Evolutionary conservation across 371 early-diverging fungal species (phyloP).

Genomic region (Scutellospora calospora): DNA sequence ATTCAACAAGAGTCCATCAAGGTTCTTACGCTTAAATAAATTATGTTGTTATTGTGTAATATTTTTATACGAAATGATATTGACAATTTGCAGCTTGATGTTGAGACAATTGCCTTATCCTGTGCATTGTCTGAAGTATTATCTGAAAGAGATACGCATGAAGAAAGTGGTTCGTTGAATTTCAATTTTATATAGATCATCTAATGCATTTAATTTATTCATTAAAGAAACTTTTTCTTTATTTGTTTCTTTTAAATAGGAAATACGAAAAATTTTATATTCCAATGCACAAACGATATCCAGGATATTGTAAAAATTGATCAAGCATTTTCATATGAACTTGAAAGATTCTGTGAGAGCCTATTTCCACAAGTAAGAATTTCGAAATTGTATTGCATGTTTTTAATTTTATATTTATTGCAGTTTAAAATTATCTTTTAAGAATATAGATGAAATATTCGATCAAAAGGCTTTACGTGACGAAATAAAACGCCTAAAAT

Average conservation of each 20-base stretch:
- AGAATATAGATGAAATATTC: background rate
- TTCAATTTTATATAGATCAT: background rate
- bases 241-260: too few relatives aligned
- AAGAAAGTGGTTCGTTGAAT: background rate
- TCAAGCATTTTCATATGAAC: constrained; percentile 15
- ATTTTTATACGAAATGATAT: background rate
- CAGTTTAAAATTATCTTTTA: background rate
- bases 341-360: constrained; percentile 14
- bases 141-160: background rate
- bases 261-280: constrained; percentile 30
- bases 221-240: too few relatives aligned
- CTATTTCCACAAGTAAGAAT: constrained; percentile 26
- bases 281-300: constrained; percentile 30
- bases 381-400: background rate
- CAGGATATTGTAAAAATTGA: constrained; percentile 22
- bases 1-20: constrained; percentile 41
- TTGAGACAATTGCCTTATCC: background rate
- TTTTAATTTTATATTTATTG: background rate
- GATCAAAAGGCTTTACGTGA: background rate
- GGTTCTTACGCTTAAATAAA: background rate
- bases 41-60: background rate
- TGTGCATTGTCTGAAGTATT: background rate
- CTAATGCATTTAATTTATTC: too few relatives aligned
- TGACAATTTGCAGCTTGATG: constrained; percentile 8
- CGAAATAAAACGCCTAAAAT: constrained; percentile 9